Evolutionary conservation across 495 filamentous ascomycete genomes (phyloP).

Genomic region (Massariosphaeria phaeospora): DNA sequence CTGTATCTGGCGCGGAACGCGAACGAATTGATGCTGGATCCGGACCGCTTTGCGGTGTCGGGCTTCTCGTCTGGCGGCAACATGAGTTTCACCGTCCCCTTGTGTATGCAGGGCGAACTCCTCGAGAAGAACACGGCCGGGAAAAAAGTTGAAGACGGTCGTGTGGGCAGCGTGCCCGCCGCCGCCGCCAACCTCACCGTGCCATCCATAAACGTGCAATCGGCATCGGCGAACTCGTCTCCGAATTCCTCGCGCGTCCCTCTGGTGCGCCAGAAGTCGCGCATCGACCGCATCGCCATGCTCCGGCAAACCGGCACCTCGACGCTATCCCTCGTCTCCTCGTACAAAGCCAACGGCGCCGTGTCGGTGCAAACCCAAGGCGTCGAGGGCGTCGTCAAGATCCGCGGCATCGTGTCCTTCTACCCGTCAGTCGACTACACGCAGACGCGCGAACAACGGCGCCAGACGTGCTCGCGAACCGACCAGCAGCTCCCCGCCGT

Average conservation of each 20-base stretch:
- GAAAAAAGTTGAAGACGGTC: conserved; percentile 3
- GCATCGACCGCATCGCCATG: conserved; percentile 22
- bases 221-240: background rate
- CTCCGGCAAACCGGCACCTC: conserved; percentile 28
- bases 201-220: background rate
- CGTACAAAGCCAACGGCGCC: conserved; percentile 20
- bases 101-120: conserved; percentile 54
- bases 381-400: conserved; percentile 42
- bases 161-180: conserved; percentile 7
- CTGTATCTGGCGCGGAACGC: conserved; percentile 42
- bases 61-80: conserved; percentile 91
- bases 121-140: conserved; percentile 27
- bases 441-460: conserved; percentile 64
- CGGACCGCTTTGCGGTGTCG: conserved; percentile 61
- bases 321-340: conserved; percentile 22
- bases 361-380: conserved; percentile 14
- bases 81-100: conserved; percentile 71
- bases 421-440: conserved; percentile 86
- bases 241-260: conserved; percentile 20
- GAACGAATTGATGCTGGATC: conserved; percentile 50
- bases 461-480: conserved; percentile 56
- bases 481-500: conserved; percentile 67
- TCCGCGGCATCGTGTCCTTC: conserved; percentile 63
- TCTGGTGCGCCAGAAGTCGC: conserved; percentile 21
- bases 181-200: background rate